Evolutionary conservation across 1,139 yeast genomes (phyloP).

Genomic region (Saccharomyces hybrid): DNA sequence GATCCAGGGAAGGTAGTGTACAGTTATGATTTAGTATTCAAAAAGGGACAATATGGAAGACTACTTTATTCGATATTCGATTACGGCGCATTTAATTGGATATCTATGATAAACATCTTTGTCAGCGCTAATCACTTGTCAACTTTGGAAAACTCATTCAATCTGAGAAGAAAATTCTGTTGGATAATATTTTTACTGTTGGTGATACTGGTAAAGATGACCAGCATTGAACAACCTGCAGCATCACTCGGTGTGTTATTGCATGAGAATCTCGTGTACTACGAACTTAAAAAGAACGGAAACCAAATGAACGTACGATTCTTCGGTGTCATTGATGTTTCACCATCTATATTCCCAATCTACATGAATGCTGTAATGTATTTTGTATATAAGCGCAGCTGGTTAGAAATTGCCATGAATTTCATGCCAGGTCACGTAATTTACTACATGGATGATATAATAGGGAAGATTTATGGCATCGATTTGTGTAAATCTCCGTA

Average conservation of each 20-base stretch:
- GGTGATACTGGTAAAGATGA: conserved; percentile 15
- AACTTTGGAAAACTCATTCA: conserved; percentile 22
- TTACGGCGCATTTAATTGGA: conserved; percentile 22
- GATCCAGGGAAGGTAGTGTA: conserved; percentile 21
- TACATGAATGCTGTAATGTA: conserved; percentile 18
- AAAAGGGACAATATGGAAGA: conserved; percentile 25
- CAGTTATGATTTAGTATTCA: conserved; percentile 27
- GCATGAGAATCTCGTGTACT: conserved; percentile 26
- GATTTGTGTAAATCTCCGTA: conserved; percentile 26
- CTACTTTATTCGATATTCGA: conserved; percentile 26
- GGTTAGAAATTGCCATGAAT: conserved; percentile 20
- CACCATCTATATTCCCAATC: conserved; percentile 19
- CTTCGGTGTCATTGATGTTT: conserved; percentile 18
- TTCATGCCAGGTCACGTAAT: conserved; percentile 27
- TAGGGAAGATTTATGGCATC: conserved; percentile 20
- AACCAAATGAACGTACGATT: conserved; percentile 15
- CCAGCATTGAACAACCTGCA: conserved; percentile 21
- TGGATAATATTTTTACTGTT: conserved; percentile 21
- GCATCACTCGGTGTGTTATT: conserved; percentile 23
- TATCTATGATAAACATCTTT: conserved; percentile 19
- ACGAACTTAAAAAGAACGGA: conserved; percentile 20
- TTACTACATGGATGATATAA: conserved; percentile 23
- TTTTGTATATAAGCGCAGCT: conserved; percentile 13
- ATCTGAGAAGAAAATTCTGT: conserved; percentile 19
- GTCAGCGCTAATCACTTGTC: conserved; percentile 21